Conservation (phyloP, 1,139 yeast species). For the Suhomyces anneliseae region DNA sequence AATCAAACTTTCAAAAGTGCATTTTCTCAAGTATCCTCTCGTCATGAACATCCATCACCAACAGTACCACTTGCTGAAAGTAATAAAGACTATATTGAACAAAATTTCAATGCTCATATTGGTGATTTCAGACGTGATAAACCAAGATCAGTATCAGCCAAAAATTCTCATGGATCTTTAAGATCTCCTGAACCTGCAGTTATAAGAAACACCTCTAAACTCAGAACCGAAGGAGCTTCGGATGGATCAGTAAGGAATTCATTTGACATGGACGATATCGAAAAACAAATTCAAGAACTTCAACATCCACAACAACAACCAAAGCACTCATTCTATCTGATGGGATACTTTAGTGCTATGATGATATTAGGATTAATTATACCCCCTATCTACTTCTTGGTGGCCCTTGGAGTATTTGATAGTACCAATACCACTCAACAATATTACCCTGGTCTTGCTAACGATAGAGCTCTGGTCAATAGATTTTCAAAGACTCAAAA, state of each 20-base stretch:
- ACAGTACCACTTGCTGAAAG: slow-evolving; percentile 7
- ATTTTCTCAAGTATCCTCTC: slow-evolving; percentile 3
- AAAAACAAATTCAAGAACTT: slow-evolving; percentile 9
- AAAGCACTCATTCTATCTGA: slow-evolving; percentile 5
- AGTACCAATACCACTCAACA: slow-evolving; percentile 18
- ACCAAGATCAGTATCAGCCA: slow-evolving; percentile 12
- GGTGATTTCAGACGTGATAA: slow-evolving; percentile 17
- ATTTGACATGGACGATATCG: slow-evolving; percentile 11
- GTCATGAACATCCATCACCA: slow-evolving; percentile 2
- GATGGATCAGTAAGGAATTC: neutral
- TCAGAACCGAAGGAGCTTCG: neutral
- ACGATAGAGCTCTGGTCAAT: slow-evolving; percentile 16
- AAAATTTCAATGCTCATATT: slow-evolving; percentile 14
- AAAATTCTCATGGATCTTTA: slow-evolving; percentile 9
- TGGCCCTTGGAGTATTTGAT: slow-evolving; percentile 37
- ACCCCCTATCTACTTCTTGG: slow-evolving; percentile 38
- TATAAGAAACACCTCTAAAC: slow-evolving; percentile 1
- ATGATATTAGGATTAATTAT: slow-evolving; percentile 32
- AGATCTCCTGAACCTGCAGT: slow-evolving; percentile 7
- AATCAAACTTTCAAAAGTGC: slow-evolving; percentile 9
- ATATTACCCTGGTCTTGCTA: slow-evolving; percentile 22
- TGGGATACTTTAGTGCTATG: slow-evolving; percentile 12
- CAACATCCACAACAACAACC: neutral
- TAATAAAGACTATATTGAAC: slow-evolving; percentile 11
- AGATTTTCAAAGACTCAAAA: slow-evolving; percentile 36